Conservation (phyloP, 805 yeast genomes). For the Suhomyces tanzawaensis region DNA sequence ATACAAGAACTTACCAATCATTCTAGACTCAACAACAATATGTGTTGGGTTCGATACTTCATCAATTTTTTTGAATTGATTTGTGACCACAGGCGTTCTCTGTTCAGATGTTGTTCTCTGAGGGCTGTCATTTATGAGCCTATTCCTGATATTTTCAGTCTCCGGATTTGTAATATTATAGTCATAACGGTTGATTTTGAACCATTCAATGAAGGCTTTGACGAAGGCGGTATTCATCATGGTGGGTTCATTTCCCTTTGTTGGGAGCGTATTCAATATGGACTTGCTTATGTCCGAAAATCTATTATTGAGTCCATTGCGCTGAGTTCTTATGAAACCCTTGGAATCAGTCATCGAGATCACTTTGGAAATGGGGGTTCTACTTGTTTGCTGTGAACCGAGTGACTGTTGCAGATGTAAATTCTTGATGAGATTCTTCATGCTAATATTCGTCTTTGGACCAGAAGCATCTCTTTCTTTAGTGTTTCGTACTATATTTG, state of each 20-base stretch:
- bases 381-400: neutral
- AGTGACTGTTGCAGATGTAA: neutral
- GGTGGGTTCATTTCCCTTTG: neutral
- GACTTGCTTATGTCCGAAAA: conserved; percentile 4
- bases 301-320: conserved; percentile 1
- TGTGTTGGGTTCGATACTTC: conserved; percentile 4
- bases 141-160: neutral
- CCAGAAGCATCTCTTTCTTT: neutral
- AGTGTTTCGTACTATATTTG: neutral
- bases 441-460: neutral
- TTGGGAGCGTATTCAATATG: neutral
- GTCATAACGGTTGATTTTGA: conserved; percentile 8
- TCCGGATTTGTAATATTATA: conserved; percentile 1
- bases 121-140: too few species aligned
- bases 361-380: neutral
- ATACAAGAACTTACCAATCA: conserved; percentile 10
- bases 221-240: neutral
- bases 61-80: too few species aligned
- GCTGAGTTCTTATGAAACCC: neutral
- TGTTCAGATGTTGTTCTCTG: too few species aligned
- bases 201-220: conserved; percentile 8
- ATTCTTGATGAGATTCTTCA: neutral
- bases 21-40: neutral
- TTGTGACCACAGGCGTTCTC: too few species aligned
- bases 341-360: neutral